Base-by-base conservation (phyloP, 2,329 filamentous ascomycete genomes). In the Nigrograna mackinnonii region DNA sequence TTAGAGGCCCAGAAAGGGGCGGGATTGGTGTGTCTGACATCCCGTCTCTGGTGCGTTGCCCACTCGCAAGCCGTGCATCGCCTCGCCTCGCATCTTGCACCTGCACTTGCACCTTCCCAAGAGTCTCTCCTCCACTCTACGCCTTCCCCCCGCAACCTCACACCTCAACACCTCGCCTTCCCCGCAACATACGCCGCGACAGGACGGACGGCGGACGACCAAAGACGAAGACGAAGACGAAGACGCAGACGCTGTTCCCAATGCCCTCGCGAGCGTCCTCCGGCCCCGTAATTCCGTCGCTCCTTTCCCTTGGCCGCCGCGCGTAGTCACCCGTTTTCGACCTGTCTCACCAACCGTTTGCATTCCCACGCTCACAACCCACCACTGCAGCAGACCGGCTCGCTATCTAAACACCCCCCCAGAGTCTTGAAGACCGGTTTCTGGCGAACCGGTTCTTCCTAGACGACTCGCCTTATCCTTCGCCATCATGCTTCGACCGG, bases 401-500 rank as follows among this genome's bases (percentile, higher is more conserved):
- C n/a, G n/a, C n/a, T n/a, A 41, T 41, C 52, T n/a, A 48, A 42
- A 48, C 50, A 37, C 55, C 39, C 44, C 24, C 13, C 37, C 41
- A 38, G 50, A 52, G 49, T 59, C 54, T 47, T 48, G 50, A 53
- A 55, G 56, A 51, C 58, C 57, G 54, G 59, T 54, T 55, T 57
- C 46, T 54, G 54, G 58, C 55, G 58, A 57, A 50, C 61, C 55
- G 57, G 43, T 43, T 44, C 47, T 55, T 55, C 44, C 50, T 46
- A 9, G 35, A 42, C 40, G 50, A 50, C 57, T 54, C 46, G 22
- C 46, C 39, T 39, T 41, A 31, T 55, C 35, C 47, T 43, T 54
- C 57, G 58, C 62, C 75, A 84, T 74, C 74, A 89, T 95, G 83
- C 77, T 97, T 68, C 89, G 91, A 63, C 91, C 94, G 49, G 92